phyloP scores from a whole-genome alignment of 345 rosid species.

The Balakata baccata region DNA sequence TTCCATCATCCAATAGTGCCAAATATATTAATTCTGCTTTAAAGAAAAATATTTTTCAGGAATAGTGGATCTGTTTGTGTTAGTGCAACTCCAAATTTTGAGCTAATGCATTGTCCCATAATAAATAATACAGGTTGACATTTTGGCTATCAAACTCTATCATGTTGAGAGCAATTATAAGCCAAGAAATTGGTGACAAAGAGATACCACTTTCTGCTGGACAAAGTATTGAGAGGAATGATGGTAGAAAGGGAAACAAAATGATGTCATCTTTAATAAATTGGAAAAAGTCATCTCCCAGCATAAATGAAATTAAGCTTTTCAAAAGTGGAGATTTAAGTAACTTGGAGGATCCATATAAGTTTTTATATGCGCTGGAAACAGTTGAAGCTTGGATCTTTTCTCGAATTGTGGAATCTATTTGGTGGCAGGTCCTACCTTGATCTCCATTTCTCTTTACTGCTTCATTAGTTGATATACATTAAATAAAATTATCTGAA shows the following conservation, averaged over 20 bases:
- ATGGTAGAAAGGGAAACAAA: conserved; percentile 35
- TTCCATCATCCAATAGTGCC: background rate
- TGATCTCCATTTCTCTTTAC: conserved; percentile 5
- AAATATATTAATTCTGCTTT: background rate
- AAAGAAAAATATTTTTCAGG: background rate
- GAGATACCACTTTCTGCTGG: conserved; percentile 38
- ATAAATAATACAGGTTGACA: conserved; percentile 62
- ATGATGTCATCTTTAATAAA: conserved; percentile 42
- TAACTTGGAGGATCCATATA: conserved; percentile 60
- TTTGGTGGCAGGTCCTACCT: conserved; percentile 91
- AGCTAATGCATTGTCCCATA: conserved; percentile 5
- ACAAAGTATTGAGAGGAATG: conserved; percentile 32
- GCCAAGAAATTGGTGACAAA: conserved; percentile 39
- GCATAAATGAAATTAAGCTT: conserved; percentile 40
- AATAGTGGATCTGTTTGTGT: background rate
- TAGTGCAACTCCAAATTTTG: conserved; percentile 5
- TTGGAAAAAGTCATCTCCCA: conserved; percentile 57
- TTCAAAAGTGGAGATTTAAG: conserved; percentile 22
- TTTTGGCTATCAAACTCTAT: conserved; percentile 92
- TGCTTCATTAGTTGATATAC: background rate
- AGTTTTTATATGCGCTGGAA: conserved; percentile 63
- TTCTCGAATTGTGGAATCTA: conserved; percentile 74
- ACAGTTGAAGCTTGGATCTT: conserved; percentile 93
- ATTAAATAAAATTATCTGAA: background rate
- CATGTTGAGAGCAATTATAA: conserved; percentile 63